Conservation (phyloP, 495 filamentous ascomycete species). For the Penicillium coffeae region DNA sequence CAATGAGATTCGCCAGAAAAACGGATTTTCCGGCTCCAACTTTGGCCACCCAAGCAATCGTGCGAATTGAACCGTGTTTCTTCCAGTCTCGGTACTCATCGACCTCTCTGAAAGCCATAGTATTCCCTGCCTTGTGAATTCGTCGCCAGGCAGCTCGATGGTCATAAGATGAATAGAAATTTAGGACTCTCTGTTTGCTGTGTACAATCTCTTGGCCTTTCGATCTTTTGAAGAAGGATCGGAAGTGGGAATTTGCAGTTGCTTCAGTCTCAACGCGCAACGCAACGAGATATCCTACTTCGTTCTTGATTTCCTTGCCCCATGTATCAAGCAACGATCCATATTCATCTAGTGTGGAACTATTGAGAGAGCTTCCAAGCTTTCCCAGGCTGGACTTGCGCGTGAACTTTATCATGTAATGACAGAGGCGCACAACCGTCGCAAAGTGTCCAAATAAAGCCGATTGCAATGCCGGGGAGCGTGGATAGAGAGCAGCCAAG, state of each 20-base stretch:
- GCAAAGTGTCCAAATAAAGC: slow-evolving; percentile 42
- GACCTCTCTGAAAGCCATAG: slow-evolving; percentile 21
- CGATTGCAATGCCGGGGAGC: slow-evolving; percentile 33
- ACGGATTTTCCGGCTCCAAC: slow-evolving; percentile 43
- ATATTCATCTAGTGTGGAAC: slow-evolving; percentile 19
- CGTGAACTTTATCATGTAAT: slow-evolving; percentile 29
- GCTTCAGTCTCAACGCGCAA: slow-evolving; percentile 31
- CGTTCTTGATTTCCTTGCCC: slow-evolving; percentile 36
- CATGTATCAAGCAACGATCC: slow-evolving; percentile 33
- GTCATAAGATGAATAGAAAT: slow-evolving; percentile 39
- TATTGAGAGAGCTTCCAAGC: slow-evolving; percentile 16
- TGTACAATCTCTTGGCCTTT: slow-evolving; percentile 19
- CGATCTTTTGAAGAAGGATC: slow-evolving; percentile 19
- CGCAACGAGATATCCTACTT: slow-evolving; percentile 27
- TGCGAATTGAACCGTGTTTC: no score
- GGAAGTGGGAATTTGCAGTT: not conserved
- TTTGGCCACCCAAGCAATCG: slow-evolving; percentile 35
- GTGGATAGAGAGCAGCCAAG: slow-evolving; percentile 39
- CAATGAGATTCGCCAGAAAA: slow-evolving; percentile 39
- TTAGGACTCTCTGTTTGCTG: slow-evolving; percentile 26
- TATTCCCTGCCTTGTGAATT: slow-evolving; percentile 35
- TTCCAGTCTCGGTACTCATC: slow-evolving; percentile 38
- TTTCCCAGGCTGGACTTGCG: slow-evolving; percentile 33
- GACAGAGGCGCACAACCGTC: slow-evolving; percentile 38
- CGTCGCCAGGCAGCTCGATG: slow-evolving; percentile 41